Evolutionary conservation across 169 alveolate species (phyloP).

Genomic region (Plasmodium vinckei): DNA sequence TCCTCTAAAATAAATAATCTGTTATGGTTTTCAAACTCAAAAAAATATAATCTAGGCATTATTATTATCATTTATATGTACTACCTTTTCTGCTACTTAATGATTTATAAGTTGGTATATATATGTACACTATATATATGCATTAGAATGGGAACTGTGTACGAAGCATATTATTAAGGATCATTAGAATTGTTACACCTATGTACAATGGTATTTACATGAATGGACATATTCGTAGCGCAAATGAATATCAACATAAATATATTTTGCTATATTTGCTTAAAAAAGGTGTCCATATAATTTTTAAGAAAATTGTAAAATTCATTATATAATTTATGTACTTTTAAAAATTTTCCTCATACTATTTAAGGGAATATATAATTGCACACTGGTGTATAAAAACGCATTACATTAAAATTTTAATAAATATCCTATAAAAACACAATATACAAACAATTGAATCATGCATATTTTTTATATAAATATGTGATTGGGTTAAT

Average conservation of each 20-base stretch:
- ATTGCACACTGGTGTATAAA: constrained; percentile 26
- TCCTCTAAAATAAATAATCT: too few relatives aligned
- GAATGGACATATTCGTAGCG: not conserved
- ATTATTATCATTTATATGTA: not conserved
- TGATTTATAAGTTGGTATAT: not conserved
- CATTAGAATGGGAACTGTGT: too few relatives aligned
- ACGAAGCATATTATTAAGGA: too few relatives aligned
- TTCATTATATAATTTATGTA: constrained; percentile 5
- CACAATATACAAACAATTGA: not conserved
- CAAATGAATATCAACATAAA: not conserved
- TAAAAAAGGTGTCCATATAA: constrained; percentile 4
- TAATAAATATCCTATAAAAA: constrained; percentile 2
- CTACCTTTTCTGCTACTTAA: not conserved
- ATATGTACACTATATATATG: not conserved
- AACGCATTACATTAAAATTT: not conserved
- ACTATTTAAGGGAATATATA: constrained; percentile 6
- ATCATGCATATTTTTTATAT: too few relatives aligned
- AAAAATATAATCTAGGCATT: too few relatives aligned
- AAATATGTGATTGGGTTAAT: too few relatives aligned
- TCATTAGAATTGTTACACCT: too few relatives aligned
- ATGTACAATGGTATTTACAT: too few relatives aligned
- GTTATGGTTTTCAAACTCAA: too few relatives aligned
- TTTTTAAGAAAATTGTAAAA: constrained; percentile 6
- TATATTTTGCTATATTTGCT: constrained; percentile 18
- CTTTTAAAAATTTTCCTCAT: constrained; percentile 2